A percentile compares a stretch with the other conserved stretches of the same genome.
Conservation (phyloP, 1,284 basidiomycete genomes). For the Malassezia restricta region DNA sequence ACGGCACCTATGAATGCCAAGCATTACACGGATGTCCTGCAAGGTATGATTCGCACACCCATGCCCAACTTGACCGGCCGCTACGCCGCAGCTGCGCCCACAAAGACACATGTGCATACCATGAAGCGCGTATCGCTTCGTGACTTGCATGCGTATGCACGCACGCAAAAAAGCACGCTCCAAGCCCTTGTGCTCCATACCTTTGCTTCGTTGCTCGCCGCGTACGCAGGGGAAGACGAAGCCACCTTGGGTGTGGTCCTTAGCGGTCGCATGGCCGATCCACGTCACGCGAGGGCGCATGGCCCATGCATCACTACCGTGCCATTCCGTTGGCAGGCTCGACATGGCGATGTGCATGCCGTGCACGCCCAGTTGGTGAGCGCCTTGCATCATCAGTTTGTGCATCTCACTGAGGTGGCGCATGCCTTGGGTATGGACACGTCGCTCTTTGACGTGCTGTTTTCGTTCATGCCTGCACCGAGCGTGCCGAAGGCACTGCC, state of each 20-base stretch:
- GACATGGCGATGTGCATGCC: background rate
- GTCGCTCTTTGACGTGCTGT: conserved; percentile 31
- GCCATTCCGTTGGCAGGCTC: conserved; percentile 22
- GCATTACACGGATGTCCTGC: conserved; percentile 25
- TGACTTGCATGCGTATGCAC: conserved; percentile 17
- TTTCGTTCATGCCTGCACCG: conserved; percentile 24
- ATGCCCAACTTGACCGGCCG: conserved; percentile 30
- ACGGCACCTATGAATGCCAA: conserved; percentile 3
- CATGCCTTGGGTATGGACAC: conserved; percentile 19
- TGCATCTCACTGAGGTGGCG: conserved; percentile 26
- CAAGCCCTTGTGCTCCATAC: conserved; percentile 27
- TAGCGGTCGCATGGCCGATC: conserved; percentile 23
- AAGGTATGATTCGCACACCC: conserved; percentile 20
- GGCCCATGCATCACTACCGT: conserved; percentile 39
- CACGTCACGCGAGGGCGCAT: conserved; percentile 23
- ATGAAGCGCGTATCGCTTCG: background rate
- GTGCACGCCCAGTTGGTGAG: conserved; percentile 15
- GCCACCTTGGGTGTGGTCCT: conserved; percentile 34
- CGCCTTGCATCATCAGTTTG: conserved; percentile 24
- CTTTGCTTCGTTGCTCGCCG: conserved; percentile 20
- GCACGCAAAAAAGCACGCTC: conserved; percentile 19
- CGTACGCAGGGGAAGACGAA: conserved; percentile 29
- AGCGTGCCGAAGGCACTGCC: background rate
- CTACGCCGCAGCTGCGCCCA: conserved; percentile 5
- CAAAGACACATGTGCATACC: background rate